Evolutionary conservation across 345 rosid genomes (phyloP).

Genomic region (Populus deltoides): DNA sequence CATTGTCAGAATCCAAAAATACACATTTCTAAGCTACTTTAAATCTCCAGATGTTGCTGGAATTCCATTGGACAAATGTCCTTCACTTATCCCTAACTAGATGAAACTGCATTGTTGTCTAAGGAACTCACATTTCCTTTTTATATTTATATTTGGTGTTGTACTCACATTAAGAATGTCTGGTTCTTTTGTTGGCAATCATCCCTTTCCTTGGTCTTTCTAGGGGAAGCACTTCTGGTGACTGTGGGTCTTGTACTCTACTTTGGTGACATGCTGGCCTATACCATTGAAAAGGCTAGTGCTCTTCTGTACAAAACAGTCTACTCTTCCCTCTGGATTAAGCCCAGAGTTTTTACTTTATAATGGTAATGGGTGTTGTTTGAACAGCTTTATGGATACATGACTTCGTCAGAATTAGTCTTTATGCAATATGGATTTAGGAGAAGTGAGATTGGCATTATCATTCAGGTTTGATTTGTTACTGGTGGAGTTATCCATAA

Average conservation of each 20-base stretch:
- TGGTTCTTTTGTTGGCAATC: not conserved
- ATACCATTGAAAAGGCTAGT: conserved; percentile 67
- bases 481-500: not conserved
- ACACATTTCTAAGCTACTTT: too few species aligned
- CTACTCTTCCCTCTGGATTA: conserved; percentile 13
- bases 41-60: too few species aligned
- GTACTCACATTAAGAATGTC: not conserved
- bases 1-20: too few species aligned
- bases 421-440: conserved; percentile 49
- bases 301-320: conserved; percentile 11
- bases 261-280: conserved; percentile 80
- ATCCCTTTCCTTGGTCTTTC: not conserved
- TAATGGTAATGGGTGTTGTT: conserved; percentile 19
- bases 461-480: conserved; percentile 60
- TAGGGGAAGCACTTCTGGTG: conserved; percentile 86
- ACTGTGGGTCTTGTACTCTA: conserved; percentile 86
- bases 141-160: not conserved
- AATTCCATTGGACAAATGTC: too few species aligned
- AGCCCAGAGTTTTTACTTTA: conserved; percentile 10
- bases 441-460: conserved; percentile 75
- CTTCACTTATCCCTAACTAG: too few species aligned
- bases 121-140: not conserved
- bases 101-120: too few species aligned
- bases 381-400: conserved; percentile 47
- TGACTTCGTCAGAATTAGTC: conserved; percentile 41